Conservation (phyloP, 352 stramenopile species). For the Phytophthora chlamydospora region DNA sequence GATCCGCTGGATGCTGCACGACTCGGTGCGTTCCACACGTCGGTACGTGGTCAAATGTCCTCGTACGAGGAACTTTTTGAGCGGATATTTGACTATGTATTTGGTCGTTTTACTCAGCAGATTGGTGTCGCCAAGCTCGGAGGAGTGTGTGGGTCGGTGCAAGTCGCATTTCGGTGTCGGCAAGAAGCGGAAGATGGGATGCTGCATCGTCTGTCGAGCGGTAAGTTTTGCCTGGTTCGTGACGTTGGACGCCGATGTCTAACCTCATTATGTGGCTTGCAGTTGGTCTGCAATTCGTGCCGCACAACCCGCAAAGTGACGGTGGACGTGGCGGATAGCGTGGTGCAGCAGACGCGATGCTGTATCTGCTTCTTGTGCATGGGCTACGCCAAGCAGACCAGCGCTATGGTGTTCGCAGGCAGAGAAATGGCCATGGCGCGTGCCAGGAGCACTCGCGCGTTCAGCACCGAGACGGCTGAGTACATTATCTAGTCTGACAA, state of each 20-base stretch:
- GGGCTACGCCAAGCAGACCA: slow-evolving; percentile 40
- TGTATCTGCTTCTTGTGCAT: slow-evolving; percentile 49
- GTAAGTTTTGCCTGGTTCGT: slow-evolving; percentile 14
- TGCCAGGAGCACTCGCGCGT: slow-evolving; percentile 29
- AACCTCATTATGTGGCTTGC: background rate
- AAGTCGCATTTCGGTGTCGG: slow-evolving; percentile 35
- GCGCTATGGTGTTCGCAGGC: slow-evolving; percentile 32
- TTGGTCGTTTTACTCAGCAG: slow-evolving; percentile 5
- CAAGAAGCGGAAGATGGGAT: slow-evolving; percentile 35
- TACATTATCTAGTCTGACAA: slow-evolving; percentile 24
- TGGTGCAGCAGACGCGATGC: slow-evolving; percentile 38
- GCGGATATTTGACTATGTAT: background rate
- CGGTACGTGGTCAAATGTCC: slow-evolving; percentile 14
- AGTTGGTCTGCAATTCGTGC: slow-evolving; percentile 52
- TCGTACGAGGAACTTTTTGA: background rate
- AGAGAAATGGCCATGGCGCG: slow-evolving; percentile 35
- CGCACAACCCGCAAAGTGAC: slow-evolving; percentile 45
- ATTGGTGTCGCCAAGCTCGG: slow-evolving; percentile 17
- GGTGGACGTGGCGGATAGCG: slow-evolving; percentile 33
- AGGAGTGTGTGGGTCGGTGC: slow-evolving; percentile 44
- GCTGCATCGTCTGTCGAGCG: slow-evolving; percentile 48
- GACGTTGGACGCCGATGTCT: background rate
- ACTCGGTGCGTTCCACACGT: slow-evolving; percentile 34
- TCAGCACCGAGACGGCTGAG: slow-evolving; percentile 29
- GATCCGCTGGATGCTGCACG: slow-evolving; percentile 52